Percentiles rank a stretch among this genome's conserved stretches.
Conservation (phyloP, 1,284 basidiomycete genomes). For the Inonotus obliquus region DNA sequence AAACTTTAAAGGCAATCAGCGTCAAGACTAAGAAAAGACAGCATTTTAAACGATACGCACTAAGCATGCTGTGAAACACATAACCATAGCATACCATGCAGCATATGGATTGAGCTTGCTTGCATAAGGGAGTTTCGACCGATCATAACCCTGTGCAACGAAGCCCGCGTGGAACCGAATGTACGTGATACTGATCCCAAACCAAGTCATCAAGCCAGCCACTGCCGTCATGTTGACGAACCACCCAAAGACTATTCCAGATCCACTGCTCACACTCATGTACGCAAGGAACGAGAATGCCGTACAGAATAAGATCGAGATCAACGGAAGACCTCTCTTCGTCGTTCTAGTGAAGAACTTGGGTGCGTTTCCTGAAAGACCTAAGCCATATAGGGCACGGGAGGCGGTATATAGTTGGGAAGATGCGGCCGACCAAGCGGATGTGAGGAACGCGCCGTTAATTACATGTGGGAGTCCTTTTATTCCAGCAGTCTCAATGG, state of each 20-base stretch:
- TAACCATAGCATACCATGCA: slow-evolving; percentile 45
- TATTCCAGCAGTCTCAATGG: slow-evolving; percentile 71
- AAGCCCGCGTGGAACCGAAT: slow-evolving; percentile 43
- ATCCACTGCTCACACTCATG: slow-evolving; percentile 57
- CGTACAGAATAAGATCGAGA: slow-evolving; percentile 63
- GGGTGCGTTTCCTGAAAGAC: slow-evolving; percentile 73
- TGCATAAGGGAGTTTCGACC: slow-evolving; percentile 36
- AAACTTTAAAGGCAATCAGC: slow-evolving; percentile 41
- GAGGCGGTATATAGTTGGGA: slow-evolving; percentile 81
- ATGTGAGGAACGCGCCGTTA: slow-evolving; percentile 82
- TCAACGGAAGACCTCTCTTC: slow-evolving; percentile 70
- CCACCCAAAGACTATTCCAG: slow-evolving; percentile 73
- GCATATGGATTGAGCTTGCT: slow-evolving; percentile 32
- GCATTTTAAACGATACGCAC: slow-evolving; percentile 39
- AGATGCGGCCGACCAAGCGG: slow-evolving; percentile 84
- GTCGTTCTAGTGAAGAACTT: slow-evolving; percentile 65
- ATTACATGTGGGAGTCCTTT: slow-evolving; percentile 73
- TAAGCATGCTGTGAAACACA: slow-evolving; percentile 59
- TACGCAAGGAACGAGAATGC: slow-evolving; percentile 69
- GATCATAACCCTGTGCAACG: slow-evolving; percentile 37
- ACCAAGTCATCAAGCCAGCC: slow-evolving; percentile 76
- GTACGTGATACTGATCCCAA: slow-evolving; percentile 46
- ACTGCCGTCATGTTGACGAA: slow-evolving; percentile 70
- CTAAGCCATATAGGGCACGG: slow-evolving; percentile 78
- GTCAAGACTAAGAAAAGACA: neutral